A percentile compares a stretch with the other conserved stretches of the same genome.
Evolutionary conservation across 75 land plant species (phyloP).

Genomic region (Pinus tabuliformis): DNA sequence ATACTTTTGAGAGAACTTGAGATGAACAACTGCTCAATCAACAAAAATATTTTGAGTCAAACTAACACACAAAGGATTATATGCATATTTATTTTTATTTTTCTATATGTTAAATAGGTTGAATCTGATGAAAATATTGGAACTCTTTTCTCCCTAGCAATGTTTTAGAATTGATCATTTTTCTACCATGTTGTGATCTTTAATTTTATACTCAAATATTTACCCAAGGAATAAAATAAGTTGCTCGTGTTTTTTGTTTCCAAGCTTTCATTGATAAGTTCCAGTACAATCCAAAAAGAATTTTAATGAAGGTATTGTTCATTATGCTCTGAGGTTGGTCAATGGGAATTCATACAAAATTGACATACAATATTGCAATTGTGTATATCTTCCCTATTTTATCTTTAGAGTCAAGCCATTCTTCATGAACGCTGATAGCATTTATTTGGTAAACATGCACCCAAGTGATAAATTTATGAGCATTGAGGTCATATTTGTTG

Average conservation of each 20-base stretch:
- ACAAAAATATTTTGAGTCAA: slow-evolving; percentile 88
- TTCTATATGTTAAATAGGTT: no score
- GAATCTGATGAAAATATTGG: no score
- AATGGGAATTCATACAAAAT: background rate
- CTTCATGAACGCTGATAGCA: no score
- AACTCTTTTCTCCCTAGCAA: background rate
- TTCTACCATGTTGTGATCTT: background rate
- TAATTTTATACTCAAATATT: background rate
- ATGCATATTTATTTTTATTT: slow-evolving; percentile 66
- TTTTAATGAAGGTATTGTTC: slow-evolving; percentile 83
- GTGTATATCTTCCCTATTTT: no score
- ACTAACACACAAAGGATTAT: slow-evolving; percentile 81
- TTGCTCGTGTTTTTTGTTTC: slow-evolving; percentile 6
- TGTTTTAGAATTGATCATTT: background rate
- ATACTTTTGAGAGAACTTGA: slow-evolving; percentile 92
- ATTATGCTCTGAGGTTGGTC: background rate
- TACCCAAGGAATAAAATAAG: background rate
- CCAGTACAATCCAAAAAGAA: slow-evolving; percentile 97
- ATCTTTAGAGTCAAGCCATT: no score
- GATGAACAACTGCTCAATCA: slow-evolving; percentile 88
- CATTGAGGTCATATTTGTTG: no score
- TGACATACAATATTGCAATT: slow-evolving; percentile 13
- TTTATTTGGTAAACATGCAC: no score
- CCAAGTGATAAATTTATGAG: no score
- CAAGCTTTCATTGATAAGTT: slow-evolving; percentile 97